These are phyloP conservation scores for Aspergillus spinulosporus DNA, from an alignment of 2,329 filamentous ascomycete species.

Conservation along the genomic window DNA sequence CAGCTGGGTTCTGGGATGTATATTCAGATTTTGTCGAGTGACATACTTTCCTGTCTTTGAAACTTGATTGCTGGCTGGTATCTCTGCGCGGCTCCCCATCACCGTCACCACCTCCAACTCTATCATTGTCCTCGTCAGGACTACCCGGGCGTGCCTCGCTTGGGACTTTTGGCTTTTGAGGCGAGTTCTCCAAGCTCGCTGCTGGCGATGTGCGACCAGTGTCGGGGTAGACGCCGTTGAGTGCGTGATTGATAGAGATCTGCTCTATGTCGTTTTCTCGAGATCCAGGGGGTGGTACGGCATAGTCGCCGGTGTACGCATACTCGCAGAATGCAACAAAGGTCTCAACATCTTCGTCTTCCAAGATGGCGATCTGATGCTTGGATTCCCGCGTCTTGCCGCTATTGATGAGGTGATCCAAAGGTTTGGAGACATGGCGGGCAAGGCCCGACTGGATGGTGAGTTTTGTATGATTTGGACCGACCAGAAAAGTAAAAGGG, in stretches of 20 bases:
- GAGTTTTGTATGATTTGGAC: constrained; percentile 47
- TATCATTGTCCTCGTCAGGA: neutral
- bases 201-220: constrained; percentile 16
- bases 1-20: constrained; percentile 4
- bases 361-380: constrained; percentile 44
- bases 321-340: constrained; percentile 53
- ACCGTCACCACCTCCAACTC: neutral
- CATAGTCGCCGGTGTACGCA: constrained; percentile 52
- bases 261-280: constrained; percentile 24
- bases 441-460: constrained; percentile 49
- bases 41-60: neutral
- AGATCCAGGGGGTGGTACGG: constrained; percentile 32
- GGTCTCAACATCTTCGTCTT: constrained; percentile 51
- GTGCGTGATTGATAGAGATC: constrained; percentile 18
- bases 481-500: constrained; percentile 50
- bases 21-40: constrained; percentile 10
- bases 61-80: neutral
- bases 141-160: neutral
- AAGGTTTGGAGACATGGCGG: constrained; percentile 45
- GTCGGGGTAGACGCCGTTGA: constrained; percentile 21
- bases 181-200: constrained; percentile 2
- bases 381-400: constrained; percentile 48
- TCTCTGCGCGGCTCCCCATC: neutral
- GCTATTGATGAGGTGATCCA: constrained; percentile 49
- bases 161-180: neutral